A percentile compares a stretch with the other conserved stretches of the same genome.
phyloP scores from a whole-genome alignment of 441 rosid species.

The Corymbia calophylla region DNA sequence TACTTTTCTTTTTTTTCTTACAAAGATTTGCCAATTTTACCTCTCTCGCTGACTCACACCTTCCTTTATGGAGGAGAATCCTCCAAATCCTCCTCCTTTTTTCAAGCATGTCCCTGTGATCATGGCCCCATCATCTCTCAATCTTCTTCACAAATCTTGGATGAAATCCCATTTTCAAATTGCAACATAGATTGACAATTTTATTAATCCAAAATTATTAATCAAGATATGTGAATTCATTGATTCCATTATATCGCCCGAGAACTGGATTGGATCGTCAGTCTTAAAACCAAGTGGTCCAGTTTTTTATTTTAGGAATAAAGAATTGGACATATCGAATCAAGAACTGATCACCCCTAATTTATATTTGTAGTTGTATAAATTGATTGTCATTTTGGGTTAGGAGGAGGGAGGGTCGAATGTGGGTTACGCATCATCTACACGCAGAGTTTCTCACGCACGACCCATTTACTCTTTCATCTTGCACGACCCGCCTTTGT shows the following conservation, averaged over 20 bases:
- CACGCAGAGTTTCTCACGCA: background rate
- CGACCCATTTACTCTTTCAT: background rate
- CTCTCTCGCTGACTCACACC: background rate
- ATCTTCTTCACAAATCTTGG: background rate
- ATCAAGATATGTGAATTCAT: background rate
- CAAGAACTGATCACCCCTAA: too few relatives aligned
- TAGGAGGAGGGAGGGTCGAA: fast-evolving
- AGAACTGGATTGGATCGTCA: background rate
- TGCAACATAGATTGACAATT: background rate
- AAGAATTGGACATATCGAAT: background rate
- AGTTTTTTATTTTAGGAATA: too few relatives aligned
- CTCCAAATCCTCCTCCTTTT: background rate
- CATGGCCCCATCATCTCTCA: background rate
- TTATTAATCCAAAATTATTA: too few relatives aligned
- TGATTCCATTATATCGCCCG: background rate
- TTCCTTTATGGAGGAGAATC: background rate
- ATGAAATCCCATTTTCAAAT: background rate
- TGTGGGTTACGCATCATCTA: background rate
- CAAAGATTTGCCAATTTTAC: background rate
- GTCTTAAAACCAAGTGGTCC: background rate
- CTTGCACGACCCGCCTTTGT: background rate
- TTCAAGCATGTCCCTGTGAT: background rate
- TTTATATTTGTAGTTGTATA: background rate
- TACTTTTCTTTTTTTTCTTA: background rate
- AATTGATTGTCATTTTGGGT: background rate